These are phyloP conservation scores for Stachybotrys chlorohalonatus DNA, from an alignment of 2,329 filamentous ascomycete genomes.

Conservation along the genomic window DNA sequence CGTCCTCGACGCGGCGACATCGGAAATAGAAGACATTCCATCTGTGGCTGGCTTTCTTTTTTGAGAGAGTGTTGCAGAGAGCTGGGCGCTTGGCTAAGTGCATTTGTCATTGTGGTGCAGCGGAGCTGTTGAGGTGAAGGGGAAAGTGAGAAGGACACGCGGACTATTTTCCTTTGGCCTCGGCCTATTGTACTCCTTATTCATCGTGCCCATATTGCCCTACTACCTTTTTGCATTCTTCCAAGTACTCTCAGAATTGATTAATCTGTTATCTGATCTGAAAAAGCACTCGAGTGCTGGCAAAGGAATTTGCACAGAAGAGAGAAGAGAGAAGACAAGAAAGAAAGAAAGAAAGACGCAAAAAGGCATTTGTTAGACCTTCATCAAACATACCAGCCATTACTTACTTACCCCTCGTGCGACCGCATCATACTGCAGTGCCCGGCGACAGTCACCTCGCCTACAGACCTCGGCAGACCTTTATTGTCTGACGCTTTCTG, in stretches of 20 bases:
- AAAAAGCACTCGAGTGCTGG: slow-evolving; percentile 28
- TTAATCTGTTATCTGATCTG: slow-evolving; percentile 30
- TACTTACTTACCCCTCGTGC: slow-evolving; percentile 24
- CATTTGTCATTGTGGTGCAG: slow-evolving; percentile 16
- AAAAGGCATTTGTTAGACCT: slow-evolving; percentile 11
- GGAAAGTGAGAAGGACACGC: slow-evolving; percentile 25
- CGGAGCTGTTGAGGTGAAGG: slow-evolving; percentile 22
- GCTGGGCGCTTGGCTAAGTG: slow-evolving; percentile 17
- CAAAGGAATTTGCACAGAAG: slow-evolving; percentile 8
- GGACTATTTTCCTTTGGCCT: slow-evolving; percentile 24
- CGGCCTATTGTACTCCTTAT: slow-evolving; percentile 31
- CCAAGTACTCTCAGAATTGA: slow-evolving; percentile 46
- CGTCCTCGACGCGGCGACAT: not conserved
- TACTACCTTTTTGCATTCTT: slow-evolving; percentile 21
- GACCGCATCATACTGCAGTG: slow-evolving; percentile 7
- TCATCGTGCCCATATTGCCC: slow-evolving; percentile 23
- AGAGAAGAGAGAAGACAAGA: slow-evolving; percentile 13
- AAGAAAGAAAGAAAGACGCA: slow-evolving; percentile 15
- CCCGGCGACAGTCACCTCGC: slow-evolving; percentile 6
- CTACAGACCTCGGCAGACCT: slow-evolving; percentile 4
- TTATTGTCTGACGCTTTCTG: not conserved
- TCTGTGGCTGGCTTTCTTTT: slow-evolving; percentile 13
- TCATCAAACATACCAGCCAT: slow-evolving; percentile 13
- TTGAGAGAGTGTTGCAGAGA: slow-evolving; percentile 9
- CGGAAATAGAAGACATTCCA: not conserved